Evolutionary conservation across 176 grass and related monocot species (phyloP), one percentile per base, ranked within the genome.

Genomic region (Avena sativa): DNA sequence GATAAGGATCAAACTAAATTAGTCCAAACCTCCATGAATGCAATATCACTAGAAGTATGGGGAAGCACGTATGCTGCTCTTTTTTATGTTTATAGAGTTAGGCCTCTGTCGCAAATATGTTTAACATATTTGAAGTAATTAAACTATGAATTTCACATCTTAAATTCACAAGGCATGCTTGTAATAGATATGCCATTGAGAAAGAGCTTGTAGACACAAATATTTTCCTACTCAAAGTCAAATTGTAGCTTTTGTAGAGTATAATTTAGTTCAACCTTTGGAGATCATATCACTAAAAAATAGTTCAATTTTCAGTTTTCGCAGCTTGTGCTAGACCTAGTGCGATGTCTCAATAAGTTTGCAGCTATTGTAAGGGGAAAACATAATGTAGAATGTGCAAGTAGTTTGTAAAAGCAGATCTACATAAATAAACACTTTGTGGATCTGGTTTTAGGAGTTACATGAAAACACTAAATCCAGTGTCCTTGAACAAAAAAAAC

Each of bases 1-100:
- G 84, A 30, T 36, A 84, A 84, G 28, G 56, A 91, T 58, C 8
- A 85, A 85, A 89, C n/a, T 38, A 81, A 16, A 89, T 85, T 61
- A 84, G 57, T 56, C 59, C 36, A 52, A 28, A 89, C 67, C 23
- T 72, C 57, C 87, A 53, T 83, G 79, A 56, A 85, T 56, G 51
- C 9, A 64, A 78, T 52, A 76, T 40, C 47, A 60, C 85, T 83
- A 83, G 36, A 86, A 86, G 5, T 91, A 34, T 64, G 48, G 15
- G 51, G 16, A 86, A 36, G 3, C 47, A 55, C 13, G 16, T 56
- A 52, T 28, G 10, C 20, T 51, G 51, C 12, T 61, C n/a, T 10
- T 60, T 62, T 75, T 43, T 50, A 71, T 74, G 44, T 72, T 79
- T 32, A 52, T 71, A 86, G 17, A 82, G 58, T 36, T 9, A 62